Evolutionary conservation across 176 grass and related monocot genomes (phyloP), one percentile per base, ranked within the genome.

Genomic region (Phragmites australis): DNA sequence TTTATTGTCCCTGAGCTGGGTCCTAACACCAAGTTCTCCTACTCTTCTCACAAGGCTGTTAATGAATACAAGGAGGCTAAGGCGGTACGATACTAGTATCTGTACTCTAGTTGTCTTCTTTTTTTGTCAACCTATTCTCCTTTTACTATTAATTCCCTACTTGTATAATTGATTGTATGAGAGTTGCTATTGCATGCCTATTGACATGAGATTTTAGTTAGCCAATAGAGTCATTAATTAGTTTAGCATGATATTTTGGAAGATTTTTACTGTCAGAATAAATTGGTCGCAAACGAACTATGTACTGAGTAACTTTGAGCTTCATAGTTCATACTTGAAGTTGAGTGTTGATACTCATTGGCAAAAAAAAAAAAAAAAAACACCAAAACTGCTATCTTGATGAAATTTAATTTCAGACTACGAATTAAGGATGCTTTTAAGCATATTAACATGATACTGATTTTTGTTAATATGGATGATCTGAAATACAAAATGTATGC

Each of bases 1-100:
- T 97, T 92, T 14, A 97, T 97, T 19, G 94, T 97, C 72, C 91
- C 94, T 87, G 91, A 97, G 62, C 75, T 97, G 85, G 85, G 87
- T 17, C 91, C 94, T 18, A 70, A 84, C 49, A 94, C 85, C 46
- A 97, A 97, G 63, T 97, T 97, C 77, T 80, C 89, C 64, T 94
- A 94, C 66, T 59, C 91, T 25, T 97, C 94, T 7, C 94, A 92
- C 87, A 97, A 97, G 79, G 87, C 91, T 51, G 88, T 97, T 40
- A 82, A 89, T 18, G 94, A 94, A 53, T 97, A 94, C 80, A 97
- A 92, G 72, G 91, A 97, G 42, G 94, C 91, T 1, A 97, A 97
- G 82, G 85, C 87, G 85, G 94, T 97, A 92, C 2, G 89, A 63
- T 64, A 46, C 47, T 79, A 37, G 11, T 0, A 29, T 34, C 65